Evolutionary conservation across 2,329 filamentous ascomycete genomes (phyloP).

Genomic region (Fusarium humuli): DNA sequence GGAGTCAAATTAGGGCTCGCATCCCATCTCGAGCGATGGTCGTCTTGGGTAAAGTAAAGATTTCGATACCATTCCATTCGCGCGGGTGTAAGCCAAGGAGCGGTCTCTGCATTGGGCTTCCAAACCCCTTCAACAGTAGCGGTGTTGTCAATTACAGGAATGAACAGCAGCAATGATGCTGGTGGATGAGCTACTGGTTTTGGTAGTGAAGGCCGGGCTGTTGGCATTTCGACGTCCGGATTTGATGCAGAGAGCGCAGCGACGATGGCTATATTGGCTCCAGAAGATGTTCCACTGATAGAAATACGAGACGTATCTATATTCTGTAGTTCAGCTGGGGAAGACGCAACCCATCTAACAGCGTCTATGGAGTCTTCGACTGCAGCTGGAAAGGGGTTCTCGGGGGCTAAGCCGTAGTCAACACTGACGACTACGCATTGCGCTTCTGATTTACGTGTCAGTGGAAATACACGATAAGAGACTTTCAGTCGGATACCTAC

Average conservation of each 20-base stretch:
- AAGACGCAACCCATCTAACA: constrained; percentile 47
- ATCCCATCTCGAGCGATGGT: constrained; percentile 46
- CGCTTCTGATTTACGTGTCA: constrained; percentile 33
- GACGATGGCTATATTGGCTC: constrained; percentile 42
- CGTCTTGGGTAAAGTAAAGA: constrained; percentile 48
- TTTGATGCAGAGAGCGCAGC: constrained; percentile 39
- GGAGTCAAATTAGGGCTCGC: constrained; percentile 50
- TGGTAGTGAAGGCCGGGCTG: constrained; percentile 33
- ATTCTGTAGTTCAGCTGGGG: constrained; percentile 32
- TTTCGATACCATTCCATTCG: constrained; percentile 54
- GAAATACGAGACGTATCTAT: constrained; percentile 46
- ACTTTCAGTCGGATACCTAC: constrained; percentile 17
- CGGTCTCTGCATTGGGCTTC: constrained; percentile 45
- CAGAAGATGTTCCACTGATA: constrained; percentile 50
- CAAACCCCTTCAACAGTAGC: constrained; percentile 45
- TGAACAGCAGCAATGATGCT: constrained; percentile 41
- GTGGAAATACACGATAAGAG: neutral
- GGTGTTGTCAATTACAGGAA: constrained; percentile 53
- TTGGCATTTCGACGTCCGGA: constrained; percentile 22
- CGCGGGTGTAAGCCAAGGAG: constrained; percentile 50
- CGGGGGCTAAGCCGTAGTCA: constrained; percentile 53
- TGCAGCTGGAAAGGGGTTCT: constrained; percentile 52
- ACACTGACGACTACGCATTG: constrained; percentile 48
- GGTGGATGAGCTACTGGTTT: constrained; percentile 10
- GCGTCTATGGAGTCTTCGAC: constrained; percentile 51